Evolutionary conservation across 1,139 yeast species (phyloP), one percentile per base, ranked within the genome.

Genomic region (Taiozyma sp.): DNA sequence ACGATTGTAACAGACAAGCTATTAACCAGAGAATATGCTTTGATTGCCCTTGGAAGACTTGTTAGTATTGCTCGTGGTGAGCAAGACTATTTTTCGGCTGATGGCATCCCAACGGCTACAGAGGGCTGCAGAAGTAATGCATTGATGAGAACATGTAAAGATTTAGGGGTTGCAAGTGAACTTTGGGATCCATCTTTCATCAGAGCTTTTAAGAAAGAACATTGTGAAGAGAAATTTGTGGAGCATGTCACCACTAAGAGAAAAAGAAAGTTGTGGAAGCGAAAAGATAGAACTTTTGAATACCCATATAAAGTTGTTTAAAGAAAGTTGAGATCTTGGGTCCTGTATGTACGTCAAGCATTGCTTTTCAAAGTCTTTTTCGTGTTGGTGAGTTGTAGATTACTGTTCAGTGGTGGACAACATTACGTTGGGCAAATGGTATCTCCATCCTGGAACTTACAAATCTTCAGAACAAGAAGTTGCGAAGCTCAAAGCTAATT

Each of bases 61-160:
- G 96, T 93, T 3, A 84, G 95, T 58, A 87, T 93, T 38, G 96
- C 98, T 1, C 78, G 99, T 54, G 99, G 99, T 30, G 99, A 93
- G 66, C 97, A 91, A 69, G 95, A 90, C 60, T 93, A 87, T 65
- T 93, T 88, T 71, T 87, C 83, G 47, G 92, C 89, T 39, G 84
- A 83, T 51, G 96, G 95, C 49, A 81, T 93, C 49, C 91, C 98
- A 7, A 93, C 98, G 0, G 98, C 99, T 0, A 85, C 96, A 46
- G 99, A 93, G 70, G 99, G 99, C 14, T 93, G 99, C 70, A 91
- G 91, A 66, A 85, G 96, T 66, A 93, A 93, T 66, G 98, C 99
- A 0, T 74, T 93, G 68, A 93, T 93, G 98, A 80, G 99, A 65
- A 92, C 98, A 65, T 93, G 99, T 70, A 93, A 93, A 66, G 99